Conservation (phyloP, 1,284 basidiomycete genomes). For the Pyrrhoderma noxium region DNA sequence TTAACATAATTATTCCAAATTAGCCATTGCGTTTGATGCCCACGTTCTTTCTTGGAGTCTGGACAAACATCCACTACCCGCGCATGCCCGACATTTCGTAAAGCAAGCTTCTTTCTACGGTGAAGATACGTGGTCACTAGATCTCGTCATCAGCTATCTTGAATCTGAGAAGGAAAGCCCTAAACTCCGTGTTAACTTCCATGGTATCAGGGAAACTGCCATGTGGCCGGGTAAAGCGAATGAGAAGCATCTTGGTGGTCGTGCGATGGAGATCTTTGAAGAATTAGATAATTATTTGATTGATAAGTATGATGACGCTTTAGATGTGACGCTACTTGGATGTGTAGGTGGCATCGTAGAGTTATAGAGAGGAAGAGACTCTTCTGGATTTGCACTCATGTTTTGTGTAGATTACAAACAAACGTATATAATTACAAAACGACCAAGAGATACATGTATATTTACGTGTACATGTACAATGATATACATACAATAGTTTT, state of each 20-base stretch:
- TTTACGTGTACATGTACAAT: no score
- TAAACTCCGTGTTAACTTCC: slow-evolving; percentile 50
- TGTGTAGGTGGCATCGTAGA: slow-evolving; percentile 55
- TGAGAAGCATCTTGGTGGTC: slow-evolving; percentile 43
- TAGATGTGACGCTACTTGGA: slow-evolving; percentile 61
- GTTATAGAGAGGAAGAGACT: slow-evolving; percentile 16
- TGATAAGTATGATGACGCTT: slow-evolving; percentile 44
- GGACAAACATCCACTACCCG: slow-evolving; percentile 66
- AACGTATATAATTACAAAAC: no score
- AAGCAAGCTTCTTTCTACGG: slow-evolving; percentile 86
- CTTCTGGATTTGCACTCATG: not conserved
- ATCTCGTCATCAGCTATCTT: slow-evolving; percentile 58
- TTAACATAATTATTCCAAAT: not conserved
- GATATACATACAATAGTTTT: no score
- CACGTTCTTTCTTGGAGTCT: slow-evolving; percentile 85
- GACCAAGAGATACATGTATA: no score
- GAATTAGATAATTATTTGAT: slow-evolving; percentile 62
- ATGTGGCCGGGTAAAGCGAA: slow-evolving; percentile 74
- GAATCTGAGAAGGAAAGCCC: slow-evolving; percentile 13
- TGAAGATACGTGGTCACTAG: slow-evolving; percentile 62
- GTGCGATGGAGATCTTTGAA: slow-evolving; percentile 61
- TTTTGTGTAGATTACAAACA: no score
- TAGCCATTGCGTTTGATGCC: slow-evolving; percentile 87
- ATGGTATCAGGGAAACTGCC: slow-evolving; percentile 66
- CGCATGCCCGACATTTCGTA: slow-evolving; percentile 80